Evolutionary conservation across 164 flowering plant genomes (phyloP), one percentile per base, ranked within the genome.

Genomic region (Umbellularia californica): DNA sequence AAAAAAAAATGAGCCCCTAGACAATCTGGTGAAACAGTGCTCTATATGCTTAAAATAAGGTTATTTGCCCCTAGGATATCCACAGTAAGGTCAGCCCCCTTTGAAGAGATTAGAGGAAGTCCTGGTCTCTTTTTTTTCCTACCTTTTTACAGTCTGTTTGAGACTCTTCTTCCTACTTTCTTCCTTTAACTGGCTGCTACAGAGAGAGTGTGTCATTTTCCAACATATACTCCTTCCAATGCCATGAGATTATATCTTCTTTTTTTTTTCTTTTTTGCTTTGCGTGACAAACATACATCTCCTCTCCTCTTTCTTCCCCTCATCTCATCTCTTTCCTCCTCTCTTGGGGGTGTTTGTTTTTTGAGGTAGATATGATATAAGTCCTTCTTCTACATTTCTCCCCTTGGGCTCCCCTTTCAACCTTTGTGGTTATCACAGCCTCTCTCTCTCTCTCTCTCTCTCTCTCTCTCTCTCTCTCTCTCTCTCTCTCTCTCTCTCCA

Each of bases 401-500:
- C n/a, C 66, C 66, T 23, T 22, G 2, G 47, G 47, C 47, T 41
- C 47, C 47, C 47, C 47, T 41, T 41, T 41, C 11, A 41, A 41
- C 47, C 47, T 41, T 41, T 41, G 11, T 7, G 11, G 11, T 41
- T 20, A 17, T 58, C 62, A 14, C 14, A 2, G 4, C 3, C n/a
- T 58, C 62, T 58, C 62, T 58, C 62, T 58, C 62, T 58, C 62
- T 58, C 62, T 58, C 62, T 58, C 62, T 58, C 62, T 58, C 62
- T 58, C 66, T 63, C 66, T 63, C 23, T 22, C 23, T 20, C n/a
- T 63, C 65, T 63, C 65, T 63, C 65, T 63, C 65, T 63, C 66
- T 63, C 66, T 63, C 65, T 63, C 65, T 63, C 66, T 63, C 28
- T 63, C 65, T 63, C 65, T 63, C 65, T 63, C 66, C n/a, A n/a